phyloP scores from a whole-genome alignment of 116 monocot genomes.

The Zostera marina region DNA sequence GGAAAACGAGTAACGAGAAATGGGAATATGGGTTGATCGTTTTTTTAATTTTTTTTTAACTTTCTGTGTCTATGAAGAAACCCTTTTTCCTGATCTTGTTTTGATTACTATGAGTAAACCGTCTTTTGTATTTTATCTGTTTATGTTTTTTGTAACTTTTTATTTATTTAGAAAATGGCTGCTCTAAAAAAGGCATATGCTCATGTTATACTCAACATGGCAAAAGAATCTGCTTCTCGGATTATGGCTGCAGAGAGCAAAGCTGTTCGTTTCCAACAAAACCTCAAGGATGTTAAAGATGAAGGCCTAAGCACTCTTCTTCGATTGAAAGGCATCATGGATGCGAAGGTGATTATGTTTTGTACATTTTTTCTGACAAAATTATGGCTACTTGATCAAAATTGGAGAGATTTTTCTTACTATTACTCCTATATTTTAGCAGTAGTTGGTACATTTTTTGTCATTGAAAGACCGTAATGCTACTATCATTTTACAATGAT shows the following conservation, averaged over 20 bases:
- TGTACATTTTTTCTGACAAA: background rate
- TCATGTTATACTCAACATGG: slow-evolving; percentile 72
- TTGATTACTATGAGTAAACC: background rate
- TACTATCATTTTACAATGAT: too few relatives aligned
- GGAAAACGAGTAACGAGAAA: background rate
- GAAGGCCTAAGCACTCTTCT: slow-evolving; percentile 52
- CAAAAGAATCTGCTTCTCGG: slow-evolving; percentile 73
- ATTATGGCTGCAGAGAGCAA: slow-evolving; percentile 52
- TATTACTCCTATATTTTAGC: background rate
- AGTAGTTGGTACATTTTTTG: too few relatives aligned
- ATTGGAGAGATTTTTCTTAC: background rate
- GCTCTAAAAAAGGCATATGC: slow-evolving; percentile 79
- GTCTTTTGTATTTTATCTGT: background rate
- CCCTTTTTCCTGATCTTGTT: background rate
- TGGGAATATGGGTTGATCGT: slow-evolving; percentile 2
- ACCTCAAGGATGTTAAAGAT: slow-evolving; percentile 36
- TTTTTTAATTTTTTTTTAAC: background rate
- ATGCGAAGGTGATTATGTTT: slow-evolving; percentile 54
- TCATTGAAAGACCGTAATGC: too few relatives aligned
- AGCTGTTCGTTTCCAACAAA: slow-evolving; percentile 31
- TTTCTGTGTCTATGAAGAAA: background rate
- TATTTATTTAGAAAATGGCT: slow-evolving; percentile 53
- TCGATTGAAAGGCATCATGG: slow-evolving; percentile 62
- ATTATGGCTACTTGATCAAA: background rate
- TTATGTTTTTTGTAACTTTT: background rate